Base-by-base conservation (phyloP, 2,329 filamentous ascomycete species). In the Aspergillus sp. region DNA sequence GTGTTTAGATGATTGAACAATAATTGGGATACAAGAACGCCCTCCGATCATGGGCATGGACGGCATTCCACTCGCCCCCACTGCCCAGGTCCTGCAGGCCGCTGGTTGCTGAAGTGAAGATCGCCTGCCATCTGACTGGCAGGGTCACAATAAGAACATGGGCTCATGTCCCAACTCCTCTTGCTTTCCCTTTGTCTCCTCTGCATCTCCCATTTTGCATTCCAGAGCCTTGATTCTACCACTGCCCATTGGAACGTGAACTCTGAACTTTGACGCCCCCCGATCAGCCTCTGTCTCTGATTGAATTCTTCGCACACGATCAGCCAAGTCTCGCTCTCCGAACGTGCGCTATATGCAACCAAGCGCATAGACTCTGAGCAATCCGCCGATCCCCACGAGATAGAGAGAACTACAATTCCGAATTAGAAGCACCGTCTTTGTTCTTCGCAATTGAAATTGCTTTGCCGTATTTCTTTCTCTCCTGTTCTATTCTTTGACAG, bases 81-180 rank as follows among this genome's bases (percentile, higher is more conserved):
- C 44, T 39, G 38, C 38, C 45, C 22, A 39, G 48, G 45, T 32
- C 36, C 39, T 53, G 26, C 26, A 30, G 26, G 26, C 26, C 26
- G 39, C 51, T 22, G 30, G n/a, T 11, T 36, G 26, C 26, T 48
- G 45, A n/a, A 30, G 7, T 53, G 32, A 54, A 55, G 47, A 45
- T 50, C 41, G 38, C 50, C 54, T 48, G 36, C 58, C 58, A 58
- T 60, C 49, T 53, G 52, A 56, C 58, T 53, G 48, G 52, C 58
- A 58, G 18, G 39, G 26, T 34, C 32, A 36, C 18, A 17, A 52
- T 53, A 49, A 59, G 45, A 55, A 52, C 43, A 48, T 41, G 42
- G 26, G 42, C 38, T 43, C 55, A 53, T 52, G 22, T 22, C 53
- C 56, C 26, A 30, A 30, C 26, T 24, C 44, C 44, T 43, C 47